Evolutionary conservation across 345 rosid genomes (phyloP), one percentile per base, ranked within the genome.

Genomic region (Psidium guajava): DNA sequence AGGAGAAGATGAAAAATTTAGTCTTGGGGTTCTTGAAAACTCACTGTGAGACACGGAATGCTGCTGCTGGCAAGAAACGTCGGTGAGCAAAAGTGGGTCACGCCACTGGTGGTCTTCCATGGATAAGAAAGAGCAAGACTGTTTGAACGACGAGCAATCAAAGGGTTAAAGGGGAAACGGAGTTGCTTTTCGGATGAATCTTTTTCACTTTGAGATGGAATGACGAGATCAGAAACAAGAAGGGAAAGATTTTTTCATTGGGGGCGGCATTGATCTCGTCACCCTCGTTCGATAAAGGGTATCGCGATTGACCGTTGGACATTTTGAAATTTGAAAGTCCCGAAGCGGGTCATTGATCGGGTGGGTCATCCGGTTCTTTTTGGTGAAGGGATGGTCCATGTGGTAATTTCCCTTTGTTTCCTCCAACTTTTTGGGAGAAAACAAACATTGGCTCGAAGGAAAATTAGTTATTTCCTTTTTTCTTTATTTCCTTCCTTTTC

Each of bases 41-140:
- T 92, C 88, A 93, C 93, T 52, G 51, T 86, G 87, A 50, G 87
- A 87, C 88, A 75, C 87, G 86, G 87, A 69, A 40, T 20, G 89
- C 20, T 50, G 91, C 57, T 84, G 91, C 82, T 82, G 84, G 40
- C 81, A 52, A 82, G 87, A 86, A 61, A 82, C 91, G 89, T 92
- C 93, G n/a, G 90, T 86, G 52, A 89, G 86, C 82, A 91, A 88
- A 90, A 91, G 90, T 57, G 93, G 92, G 89, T 89, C 92, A 81
- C 82, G 87, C 92, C 94, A 85, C 22, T 82, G 90, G 59, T 61
- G 85, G 64, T 82, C 77, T 11, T 86, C 83, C 83, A 49, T 54
- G 57, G 44, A 42, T 75, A 24, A 44, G 40, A 75, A 27, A 51
- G 40, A 69, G 52, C 51, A 6, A 53, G 73, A 55, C 83, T 32